A percentile compares a stretch with the other conserved stretches of the same genome.
Conservation (phyloP, 345 rosid genomes). For the Bruguiera sexangula region DNA sequence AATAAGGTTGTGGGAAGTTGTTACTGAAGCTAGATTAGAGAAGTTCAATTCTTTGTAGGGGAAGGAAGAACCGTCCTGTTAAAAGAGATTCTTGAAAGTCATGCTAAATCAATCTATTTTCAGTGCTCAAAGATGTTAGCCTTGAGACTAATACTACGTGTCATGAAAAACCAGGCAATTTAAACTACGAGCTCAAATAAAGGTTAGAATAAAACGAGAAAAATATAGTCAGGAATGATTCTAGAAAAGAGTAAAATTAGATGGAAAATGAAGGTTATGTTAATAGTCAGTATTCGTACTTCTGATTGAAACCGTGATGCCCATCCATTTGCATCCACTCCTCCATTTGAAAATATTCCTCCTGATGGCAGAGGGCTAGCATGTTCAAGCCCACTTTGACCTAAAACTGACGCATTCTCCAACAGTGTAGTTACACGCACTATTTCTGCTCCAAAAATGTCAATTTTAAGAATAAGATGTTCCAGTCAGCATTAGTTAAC, state of each 20-base stretch:
- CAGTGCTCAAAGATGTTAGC: constrained; percentile 35
- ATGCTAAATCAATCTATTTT: constrained; percentile 27
- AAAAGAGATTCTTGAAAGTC: constrained; percentile 16
- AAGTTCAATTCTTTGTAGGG: background rate
- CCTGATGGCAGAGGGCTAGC: constrained; percentile 89
- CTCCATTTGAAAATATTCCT: constrained; percentile 91
- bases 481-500: constrained; percentile 80
- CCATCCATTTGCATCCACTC: constrained; percentile 91
- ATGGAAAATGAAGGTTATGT: constrained; percentile 74
- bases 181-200: constrained; percentile 43
- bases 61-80: constrained; percentile 15
- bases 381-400: constrained; percentile 96
- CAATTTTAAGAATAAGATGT: constrained; percentile 93
- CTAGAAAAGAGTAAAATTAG: constrained; percentile 54
- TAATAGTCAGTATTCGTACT: constrained; percentile 98
- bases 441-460: constrained; percentile 98
- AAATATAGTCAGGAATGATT: constrained; percentile 53
- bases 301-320: constrained; percentile 95
- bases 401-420: constrained; percentile 99
- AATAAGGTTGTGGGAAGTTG: background rate
- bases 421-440: constrained; percentile 96
- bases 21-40: no score
- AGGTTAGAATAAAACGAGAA: constrained; percentile 47
- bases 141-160: constrained; percentile 35
- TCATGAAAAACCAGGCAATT: constrained; percentile 30